Percentiles rank a stretch among this genome's conserved stretches.
Evolutionary conservation across 768 basidiomycete species (phyloP).

Genomic region (Sporobolomyces phaffii): DNA sequence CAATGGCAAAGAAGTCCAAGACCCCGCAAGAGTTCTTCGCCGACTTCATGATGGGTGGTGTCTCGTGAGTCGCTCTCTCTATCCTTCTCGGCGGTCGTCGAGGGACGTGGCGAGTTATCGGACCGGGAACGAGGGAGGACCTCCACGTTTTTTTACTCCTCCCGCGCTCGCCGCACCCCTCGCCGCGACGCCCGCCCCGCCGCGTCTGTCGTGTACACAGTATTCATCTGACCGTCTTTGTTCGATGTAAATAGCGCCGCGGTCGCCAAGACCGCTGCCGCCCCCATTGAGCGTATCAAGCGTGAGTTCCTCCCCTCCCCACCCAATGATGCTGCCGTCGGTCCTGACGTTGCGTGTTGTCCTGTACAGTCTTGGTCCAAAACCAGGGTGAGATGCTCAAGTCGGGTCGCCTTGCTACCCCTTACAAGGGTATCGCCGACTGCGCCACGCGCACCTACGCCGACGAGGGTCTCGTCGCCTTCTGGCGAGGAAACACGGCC

Average conservation of each 20-base stretch:
- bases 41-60: constrained; percentile 96
- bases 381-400: constrained; percentile 99
- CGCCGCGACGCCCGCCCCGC: background rate
- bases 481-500: constrained; percentile 99
- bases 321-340: no score
- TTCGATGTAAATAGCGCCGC: constrained; percentile 51
- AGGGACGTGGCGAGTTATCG: no score
- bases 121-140: no score
- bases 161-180: background rate
- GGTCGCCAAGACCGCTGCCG: constrained; percentile 96
- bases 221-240: background rate
- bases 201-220: background rate
- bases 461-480: constrained; percentile 87
- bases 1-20: constrained; percentile 34
- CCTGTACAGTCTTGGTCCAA: constrained; percentile 36
- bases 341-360: no score
- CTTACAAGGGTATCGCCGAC: constrained; percentile 94
- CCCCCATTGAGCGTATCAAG: constrained; percentile 99
- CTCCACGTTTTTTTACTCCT: constrained; percentile 2
- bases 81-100: background rate
- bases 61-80: constrained; percentile 51
- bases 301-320: constrained; percentile 60
- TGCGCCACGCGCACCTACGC: constrained; percentile 86
- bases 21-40: constrained; percentile 51
- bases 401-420: constrained; percentile 91